phyloP scores from a whole-genome alignment of 148 eudicot species.

The Chenopodium formosanum region DNA sequence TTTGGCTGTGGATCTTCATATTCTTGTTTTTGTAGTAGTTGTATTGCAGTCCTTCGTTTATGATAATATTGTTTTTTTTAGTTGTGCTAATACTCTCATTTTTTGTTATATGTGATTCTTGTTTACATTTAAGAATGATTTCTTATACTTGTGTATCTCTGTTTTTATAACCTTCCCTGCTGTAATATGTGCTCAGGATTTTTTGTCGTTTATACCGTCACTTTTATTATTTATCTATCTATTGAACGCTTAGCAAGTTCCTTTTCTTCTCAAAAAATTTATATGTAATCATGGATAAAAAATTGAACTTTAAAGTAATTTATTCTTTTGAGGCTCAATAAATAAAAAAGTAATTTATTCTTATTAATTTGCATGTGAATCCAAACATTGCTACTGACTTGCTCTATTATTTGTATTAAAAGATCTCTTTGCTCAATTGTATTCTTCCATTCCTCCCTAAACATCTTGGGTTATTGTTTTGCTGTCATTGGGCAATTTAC shows the following conservation, averaged over 20 bases:
- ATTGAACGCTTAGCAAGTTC: background rate
- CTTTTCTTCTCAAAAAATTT: background rate
- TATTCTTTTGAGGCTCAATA: no score
- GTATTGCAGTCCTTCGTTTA: background rate
- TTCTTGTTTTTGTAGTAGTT: background rate
- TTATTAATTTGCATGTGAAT: no score
- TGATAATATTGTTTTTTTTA: background rate
- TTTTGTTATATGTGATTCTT: background rate
- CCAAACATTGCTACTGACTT: no score
- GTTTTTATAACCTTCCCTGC: background rate
- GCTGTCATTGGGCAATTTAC: background rate
- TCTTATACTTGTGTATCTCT: background rate
- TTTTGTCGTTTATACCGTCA: background rate
- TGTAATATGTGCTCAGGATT: background rate
- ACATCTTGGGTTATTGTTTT: background rate
- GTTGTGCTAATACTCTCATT: background rate
- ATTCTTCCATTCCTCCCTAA: background rate
- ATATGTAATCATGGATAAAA: background rate
- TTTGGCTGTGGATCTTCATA: background rate
- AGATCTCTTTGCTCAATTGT: background rate
- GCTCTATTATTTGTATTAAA: background rate
- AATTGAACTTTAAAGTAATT: background rate
- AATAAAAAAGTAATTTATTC: no score
- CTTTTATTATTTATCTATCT: no score
- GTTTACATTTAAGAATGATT: background rate